Base-by-base conservation (phyloP, 495 filamentous ascomycete genomes). In the Letharia lupina region DNA sequence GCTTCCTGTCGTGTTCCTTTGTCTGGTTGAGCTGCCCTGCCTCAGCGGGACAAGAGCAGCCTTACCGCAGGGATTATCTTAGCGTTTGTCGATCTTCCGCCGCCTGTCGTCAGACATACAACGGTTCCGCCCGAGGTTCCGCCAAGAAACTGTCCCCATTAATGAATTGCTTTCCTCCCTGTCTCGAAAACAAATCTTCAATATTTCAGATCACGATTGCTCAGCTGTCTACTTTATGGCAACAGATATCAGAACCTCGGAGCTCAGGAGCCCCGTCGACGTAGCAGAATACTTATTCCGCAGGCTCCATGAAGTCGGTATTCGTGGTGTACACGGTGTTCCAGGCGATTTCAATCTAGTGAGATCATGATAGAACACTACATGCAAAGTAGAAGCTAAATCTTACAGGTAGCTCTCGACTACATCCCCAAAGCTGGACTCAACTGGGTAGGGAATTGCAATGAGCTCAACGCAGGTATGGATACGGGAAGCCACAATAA, bases 381-480 rank as follows among this genome's bases (percentile, higher is more conserved):
- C 4, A n/a, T 28, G 20, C 50, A 4, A 20, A 62, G 60, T 9
- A 20, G n/a, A 28, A n/a, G 58, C 61, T 67, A 3, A 69, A 44
- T 61, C 54, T 54, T 20, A 48, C 77, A 83, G 23, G 71, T 79
- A 31, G 81, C 85, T 23, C 75, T 91, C 60, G 88, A 91, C 72
- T 85, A 87, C 66, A 68, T 88, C 37, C 77, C 81, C 31, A 82
- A 84, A 66, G 77, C 77, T 56, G 84, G 79, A 9, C 79, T 89
- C 31, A 67, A 77, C 13, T 90, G 87, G 88, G 80, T 89, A 1
- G 88, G 88, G 61, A 89, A 87, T 63, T 83, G 80, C 68, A 89
- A 89, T 77, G 87, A 89, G 71, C 82, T 87, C 58, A 86, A 86
- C 74, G 85, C 85, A 61, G 85, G 84, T 84, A 79, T 69, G 76